Conservation (phyloP, 164 flowering plant species). For the Euptelea pleiosperma region DNA sequence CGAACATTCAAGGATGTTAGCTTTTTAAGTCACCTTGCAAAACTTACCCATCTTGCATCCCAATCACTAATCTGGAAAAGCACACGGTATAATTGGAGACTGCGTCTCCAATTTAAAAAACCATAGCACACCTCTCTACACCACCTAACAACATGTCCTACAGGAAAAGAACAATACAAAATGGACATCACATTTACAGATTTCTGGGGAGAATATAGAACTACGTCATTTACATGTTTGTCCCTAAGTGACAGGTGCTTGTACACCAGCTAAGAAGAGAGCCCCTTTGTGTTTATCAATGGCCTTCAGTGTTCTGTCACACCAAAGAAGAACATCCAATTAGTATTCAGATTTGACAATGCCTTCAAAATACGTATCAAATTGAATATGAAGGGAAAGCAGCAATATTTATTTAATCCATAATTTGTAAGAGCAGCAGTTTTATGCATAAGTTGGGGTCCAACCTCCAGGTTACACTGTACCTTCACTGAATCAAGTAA, state of each 20-base stretch:
- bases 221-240: constrained; percentile 4
- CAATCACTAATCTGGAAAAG: background rate
- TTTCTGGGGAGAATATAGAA: background rate
- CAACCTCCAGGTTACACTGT: constrained; percentile 1
- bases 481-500: constrained; percentile 9
- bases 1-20: background rate
- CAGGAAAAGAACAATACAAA: background rate
- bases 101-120: background rate
- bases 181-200: constrained; percentile 3
- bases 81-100: background rate
- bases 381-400: background rate
- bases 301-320: background rate
- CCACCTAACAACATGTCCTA: background rate
- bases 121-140: background rate
- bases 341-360: background rate
- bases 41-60: background rate
- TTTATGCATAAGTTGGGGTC: background rate
- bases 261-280: background rate
- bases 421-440: background rate
- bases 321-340: background rate
- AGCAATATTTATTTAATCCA: background rate
- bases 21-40: background rate
- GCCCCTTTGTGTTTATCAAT: background rate
- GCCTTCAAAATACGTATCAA: background rate
- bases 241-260: background rate